These are phyloP conservation scores for Zygotorulaspora danielsina DNA, from an alignment of 805 yeast genomes.

Conservation along the genomic window DNA sequence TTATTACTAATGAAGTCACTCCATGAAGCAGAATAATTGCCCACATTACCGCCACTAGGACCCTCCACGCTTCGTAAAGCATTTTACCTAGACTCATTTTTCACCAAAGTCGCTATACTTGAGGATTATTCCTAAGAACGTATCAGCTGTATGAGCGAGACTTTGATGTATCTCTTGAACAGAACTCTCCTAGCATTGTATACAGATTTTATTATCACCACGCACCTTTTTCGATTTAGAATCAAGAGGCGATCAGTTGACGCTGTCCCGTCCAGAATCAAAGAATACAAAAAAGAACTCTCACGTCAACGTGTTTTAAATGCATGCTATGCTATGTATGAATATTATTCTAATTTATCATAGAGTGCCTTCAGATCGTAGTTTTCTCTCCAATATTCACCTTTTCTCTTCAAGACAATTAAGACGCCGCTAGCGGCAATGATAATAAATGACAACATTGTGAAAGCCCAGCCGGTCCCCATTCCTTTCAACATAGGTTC, in stretches of 20 bases:
- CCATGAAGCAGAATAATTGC: slow-evolving; percentile 35
- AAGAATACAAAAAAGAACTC: too few relatives aligned
- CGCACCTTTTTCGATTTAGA: too few relatives aligned
- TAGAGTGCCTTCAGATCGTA: slow-evolving; percentile 56
- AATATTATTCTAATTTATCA: slow-evolving; percentile 38
- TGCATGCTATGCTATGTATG: background rate
- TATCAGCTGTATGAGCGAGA: too few relatives aligned
- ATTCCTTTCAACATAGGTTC: slow-evolving; percentile 66
- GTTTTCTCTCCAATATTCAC: slow-evolving; percentile 59
- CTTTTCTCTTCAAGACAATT: slow-evolving; percentile 47
- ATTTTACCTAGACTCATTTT: slow-evolving; percentile 1
- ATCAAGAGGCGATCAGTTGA: too few relatives aligned
- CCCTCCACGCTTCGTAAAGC: slow-evolving; percentile 12
- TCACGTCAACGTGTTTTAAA: too few relatives aligned
- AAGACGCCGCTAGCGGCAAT: slow-evolving; percentile 42
- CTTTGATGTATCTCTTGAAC: too few relatives aligned
- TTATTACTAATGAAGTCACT: slow-evolving; percentile 41
- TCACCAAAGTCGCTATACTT: too few relatives aligned
- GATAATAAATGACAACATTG: slow-evolving; percentile 60
- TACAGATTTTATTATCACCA: too few relatives aligned
- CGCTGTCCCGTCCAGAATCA: too few relatives aligned
- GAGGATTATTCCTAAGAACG: too few relatives aligned
- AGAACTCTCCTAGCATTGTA: too few relatives aligned
- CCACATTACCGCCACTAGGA: slow-evolving; percentile 18
- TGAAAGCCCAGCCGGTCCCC: slow-evolving; percentile 65